These are phyloP conservation scores for Yarrowia deformans DNA, from an alignment of 805 yeast genomes.

Conservation along the genomic window DNA sequence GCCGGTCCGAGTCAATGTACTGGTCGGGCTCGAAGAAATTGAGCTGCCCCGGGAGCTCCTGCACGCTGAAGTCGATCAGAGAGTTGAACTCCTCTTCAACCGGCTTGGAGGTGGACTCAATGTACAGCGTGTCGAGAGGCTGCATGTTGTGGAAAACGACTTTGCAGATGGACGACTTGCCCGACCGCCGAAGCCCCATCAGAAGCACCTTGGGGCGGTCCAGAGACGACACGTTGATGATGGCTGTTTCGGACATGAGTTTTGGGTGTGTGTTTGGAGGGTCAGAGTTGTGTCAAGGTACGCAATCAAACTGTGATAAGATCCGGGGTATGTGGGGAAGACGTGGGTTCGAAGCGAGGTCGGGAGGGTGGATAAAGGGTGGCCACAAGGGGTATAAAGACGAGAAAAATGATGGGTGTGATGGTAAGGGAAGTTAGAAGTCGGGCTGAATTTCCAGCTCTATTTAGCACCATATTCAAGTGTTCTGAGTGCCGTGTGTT, in stretches of 20 bases:
- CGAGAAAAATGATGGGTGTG: no score
- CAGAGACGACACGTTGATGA: conserved; percentile 36
- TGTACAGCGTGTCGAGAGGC: conserved; percentile 87
- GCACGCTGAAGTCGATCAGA: conserved; percentile 82
- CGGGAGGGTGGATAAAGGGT: no score
- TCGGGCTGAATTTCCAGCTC: no score
- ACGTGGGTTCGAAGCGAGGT: conserved; percentile 1
- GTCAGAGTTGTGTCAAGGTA: not conserved
- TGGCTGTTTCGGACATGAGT: conserved; percentile 37
- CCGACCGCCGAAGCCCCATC: conserved; percentile 85
- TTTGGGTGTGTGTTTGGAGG: not conserved
- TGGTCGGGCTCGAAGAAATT: conserved; percentile 86
- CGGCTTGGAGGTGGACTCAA: conserved; percentile 90
- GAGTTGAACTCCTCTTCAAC: conserved; percentile 84
- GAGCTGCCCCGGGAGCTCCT: conserved; percentile 95
- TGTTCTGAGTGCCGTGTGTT: no score
- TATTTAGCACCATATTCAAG: no score
- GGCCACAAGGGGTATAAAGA: no score
- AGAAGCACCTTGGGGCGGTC: conserved; percentile 73
- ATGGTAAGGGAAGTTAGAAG: no score
- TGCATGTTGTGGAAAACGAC: conserved; percentile 97
- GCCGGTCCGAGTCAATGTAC: conserved; percentile 65
- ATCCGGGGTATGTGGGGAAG: conserved; percentile 7
- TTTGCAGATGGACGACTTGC: conserved; percentile 93
- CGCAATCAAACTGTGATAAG: not conserved